Base-by-base conservation (phyloP, 495 filamentous ascomycete genomes). In the Hyaloscypha finlandica region DNA sequence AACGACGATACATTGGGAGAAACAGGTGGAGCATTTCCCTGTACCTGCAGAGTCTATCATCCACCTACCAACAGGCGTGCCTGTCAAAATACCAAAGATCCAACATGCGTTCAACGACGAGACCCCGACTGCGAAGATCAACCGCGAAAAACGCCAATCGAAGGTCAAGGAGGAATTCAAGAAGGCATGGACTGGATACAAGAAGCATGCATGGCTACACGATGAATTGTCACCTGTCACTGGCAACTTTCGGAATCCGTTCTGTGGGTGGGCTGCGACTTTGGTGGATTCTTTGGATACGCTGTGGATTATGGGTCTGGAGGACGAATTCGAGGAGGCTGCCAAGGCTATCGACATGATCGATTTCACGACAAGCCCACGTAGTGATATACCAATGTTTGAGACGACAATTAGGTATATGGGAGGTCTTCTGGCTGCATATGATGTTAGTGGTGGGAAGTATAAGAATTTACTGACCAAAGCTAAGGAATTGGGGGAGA, bases 191-290 rank as follows among this genome's bases (percentile, higher is more conserved):
- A 81, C 84, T 12, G 91, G 91, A 64, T 98, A 98, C 76, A 92
- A 88, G 76, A 76, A 85, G 30, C 83, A 90, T 76, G 94, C 94
- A 14, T 97, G 90, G 90, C 78, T 88, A 59, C 86, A 91, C 66
- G 95, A 98, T 73, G 95, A 98, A 76, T 75, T 97, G 33, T 82
- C 79, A 31, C 95, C 94, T 2, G 77, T 93, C 5, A 84, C 83
- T 53, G 86, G 86, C 12, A 77, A 76, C 37, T 84, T 79, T 37
- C 80, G 83, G 0, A 83, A 98, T 72, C 91, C 94, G 0, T 99
- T 99, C 73, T 93, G 89, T 74, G 92, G 92, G 29, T 99, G 95
- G 95, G 95, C 90, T 25, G 95, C 95, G 4, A 97, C 95, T 2
- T 74, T 99, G 66, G 93, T 99, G 5, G 95, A 99, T 79, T 77